Percentiles rank a stretch among this genome's conserved stretches.
These are phyloP conservation scores for Sesbania bispinosa DNA, from an alignment of 306 rosid genomes.

Conservation along the genomic window DNA sequence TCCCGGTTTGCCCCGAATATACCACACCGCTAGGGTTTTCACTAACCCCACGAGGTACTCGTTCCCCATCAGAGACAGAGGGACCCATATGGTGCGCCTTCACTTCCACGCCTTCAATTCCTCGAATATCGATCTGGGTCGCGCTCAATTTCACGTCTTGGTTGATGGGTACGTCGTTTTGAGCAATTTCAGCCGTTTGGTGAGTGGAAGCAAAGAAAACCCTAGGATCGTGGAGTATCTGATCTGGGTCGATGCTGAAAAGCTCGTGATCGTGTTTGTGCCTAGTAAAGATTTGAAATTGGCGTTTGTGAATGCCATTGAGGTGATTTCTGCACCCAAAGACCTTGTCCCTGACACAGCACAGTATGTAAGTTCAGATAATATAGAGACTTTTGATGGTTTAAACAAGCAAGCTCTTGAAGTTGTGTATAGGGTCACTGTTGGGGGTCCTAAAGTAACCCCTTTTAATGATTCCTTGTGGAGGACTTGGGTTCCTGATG, in stretches of 20 bases:
- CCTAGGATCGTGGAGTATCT: constrained; percentile 59
- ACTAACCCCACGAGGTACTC: constrained; percentile 51
- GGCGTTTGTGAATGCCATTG: constrained; percentile 86
- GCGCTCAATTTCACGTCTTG: constrained; percentile 68
- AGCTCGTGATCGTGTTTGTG: constrained; percentile 53
- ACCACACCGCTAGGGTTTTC: constrained; percentile 76
- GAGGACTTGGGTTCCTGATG: constrained; percentile 94
- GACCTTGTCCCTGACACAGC: constrained; percentile 73
- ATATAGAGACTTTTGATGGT: constrained; percentile 38
- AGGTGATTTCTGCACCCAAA: constrained; percentile 86
- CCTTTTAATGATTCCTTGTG: constrained; percentile 84
- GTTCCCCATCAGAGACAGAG: constrained; percentile 51
- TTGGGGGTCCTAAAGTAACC: constrained; percentile 91
- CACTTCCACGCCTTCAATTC: constrained; percentile 63
- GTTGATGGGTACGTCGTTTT: constrained; percentile 50
- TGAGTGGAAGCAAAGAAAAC: background rate
- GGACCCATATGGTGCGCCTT: constrained; percentile 83
- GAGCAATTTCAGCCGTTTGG: constrained; percentile 36
- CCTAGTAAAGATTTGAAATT: constrained; percentile 50
- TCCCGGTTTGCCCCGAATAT: constrained; percentile 36
- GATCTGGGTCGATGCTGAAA: constrained; percentile 47
- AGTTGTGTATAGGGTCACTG: constrained; percentile 68
- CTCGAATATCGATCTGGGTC: constrained; percentile 33
- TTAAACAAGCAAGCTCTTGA: constrained; percentile 60
- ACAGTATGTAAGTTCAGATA: constrained; percentile 30